A percentile compares a stretch with the other conserved stretches of the same genome.
Evolutionary conservation across 192 early-diverging fungal genomes (phyloP).

Genomic region (Haplosporangium gracile): DNA sequence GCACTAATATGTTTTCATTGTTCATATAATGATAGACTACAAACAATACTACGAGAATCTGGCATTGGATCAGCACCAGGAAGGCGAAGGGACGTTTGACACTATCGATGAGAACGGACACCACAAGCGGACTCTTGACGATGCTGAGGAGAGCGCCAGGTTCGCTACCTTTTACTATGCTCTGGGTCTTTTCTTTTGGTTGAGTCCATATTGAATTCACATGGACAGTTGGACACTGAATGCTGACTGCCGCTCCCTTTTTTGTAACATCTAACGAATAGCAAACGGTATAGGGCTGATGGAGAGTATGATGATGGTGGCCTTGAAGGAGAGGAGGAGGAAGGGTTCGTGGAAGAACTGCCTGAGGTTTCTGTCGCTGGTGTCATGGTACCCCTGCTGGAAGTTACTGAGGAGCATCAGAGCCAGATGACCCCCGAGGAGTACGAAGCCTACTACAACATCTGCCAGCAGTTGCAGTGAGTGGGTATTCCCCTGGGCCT

Average conservation of each 20-base stretch:
- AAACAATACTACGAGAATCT: constrained; percentile 50
- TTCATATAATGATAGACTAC: constrained; percentile 23
- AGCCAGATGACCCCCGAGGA: constrained; percentile 68
- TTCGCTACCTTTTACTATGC: background rate
- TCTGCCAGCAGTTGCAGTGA: constrained; percentile 29
- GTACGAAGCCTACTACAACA: constrained; percentile 60
- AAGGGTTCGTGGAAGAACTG: constrained; percentile 25
- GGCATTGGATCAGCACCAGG: constrained; percentile 7
- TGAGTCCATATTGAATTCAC: background rate
- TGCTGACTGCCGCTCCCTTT: background rate
- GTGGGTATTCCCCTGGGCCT: background rate
- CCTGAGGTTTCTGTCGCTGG: constrained; percentile 52
- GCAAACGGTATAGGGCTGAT: constrained; percentile 38
- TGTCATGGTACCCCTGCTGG: constrained; percentile 60
- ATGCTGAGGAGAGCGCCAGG: constrained; percentile 13
- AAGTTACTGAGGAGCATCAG: constrained; percentile 68
- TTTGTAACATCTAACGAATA: background rate
- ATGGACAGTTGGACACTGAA: background rate
- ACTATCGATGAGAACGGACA: background rate
- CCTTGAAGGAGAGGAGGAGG: constrained; percentile 43
- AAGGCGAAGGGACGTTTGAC: constrained; percentile 24
- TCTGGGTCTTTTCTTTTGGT: constrained; percentile 14
- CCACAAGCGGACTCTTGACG: constrained; percentile 39
- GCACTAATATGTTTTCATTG: constrained; percentile 26
- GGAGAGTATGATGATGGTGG: constrained; percentile 24